These are phyloP conservation scores for Podospora pseudopauciseta DNA, from an alignment of 495 filamentous ascomycete genomes.

Conservation along the genomic window DNA sequence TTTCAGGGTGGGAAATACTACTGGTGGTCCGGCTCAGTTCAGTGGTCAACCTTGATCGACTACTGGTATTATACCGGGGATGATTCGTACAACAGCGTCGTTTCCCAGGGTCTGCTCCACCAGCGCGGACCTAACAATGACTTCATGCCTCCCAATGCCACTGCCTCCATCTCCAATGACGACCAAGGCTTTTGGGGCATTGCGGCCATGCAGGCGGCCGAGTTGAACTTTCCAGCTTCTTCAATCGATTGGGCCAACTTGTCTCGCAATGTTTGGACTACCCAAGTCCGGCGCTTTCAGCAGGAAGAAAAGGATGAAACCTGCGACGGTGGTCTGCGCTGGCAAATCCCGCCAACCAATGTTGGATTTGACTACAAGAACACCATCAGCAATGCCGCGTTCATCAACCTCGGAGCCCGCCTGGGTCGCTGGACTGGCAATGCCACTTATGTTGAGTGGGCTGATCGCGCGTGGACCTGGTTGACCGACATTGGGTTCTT, in stretches of 20 bases:
- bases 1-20: constrained; percentile 38
- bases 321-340: constrained; percentile 68
- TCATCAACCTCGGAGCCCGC: constrained; percentile 77
- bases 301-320: constrained; percentile 36
- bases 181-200: constrained; percentile 83
- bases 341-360: constrained; percentile 75
- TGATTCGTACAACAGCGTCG: constrained; percentile 55
- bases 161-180: constrained; percentile 70
- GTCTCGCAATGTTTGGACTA: constrained; percentile 71
- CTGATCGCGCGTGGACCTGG: constrained; percentile 72
- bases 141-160: constrained; percentile 68
- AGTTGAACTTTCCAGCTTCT: constrained; percentile 65
- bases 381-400: constrained; percentile 56
- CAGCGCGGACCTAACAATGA: constrained; percentile 57
- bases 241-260: constrained; percentile 68
- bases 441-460: constrained; percentile 72
- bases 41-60: constrained; percentile 58
- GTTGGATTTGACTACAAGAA: constrained; percentile 83
- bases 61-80: constrained; percentile 72
- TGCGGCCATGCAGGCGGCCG: constrained; percentile 68
- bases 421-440: constrained; percentile 75
- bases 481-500: constrained; percentile 59
- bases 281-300: constrained; percentile 53
- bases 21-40: constrained; percentile 55
- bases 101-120: constrained; percentile 57